Evolutionary conservation across 225 moss, liverwort and hornwort genomes (phyloP).

Genomic region (Marchantia paleacea): DNA sequence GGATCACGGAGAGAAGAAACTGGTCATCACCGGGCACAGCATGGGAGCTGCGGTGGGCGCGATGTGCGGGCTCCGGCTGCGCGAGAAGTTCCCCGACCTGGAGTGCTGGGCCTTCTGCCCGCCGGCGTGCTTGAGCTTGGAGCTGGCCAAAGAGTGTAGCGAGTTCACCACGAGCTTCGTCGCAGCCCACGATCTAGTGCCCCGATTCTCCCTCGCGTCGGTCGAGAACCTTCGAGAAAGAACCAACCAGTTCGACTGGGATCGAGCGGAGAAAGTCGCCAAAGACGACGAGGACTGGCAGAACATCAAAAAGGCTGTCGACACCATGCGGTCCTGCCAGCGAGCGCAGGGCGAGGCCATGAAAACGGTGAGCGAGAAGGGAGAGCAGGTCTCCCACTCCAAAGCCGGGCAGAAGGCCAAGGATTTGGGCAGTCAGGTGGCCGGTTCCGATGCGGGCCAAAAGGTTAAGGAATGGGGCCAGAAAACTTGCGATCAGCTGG

Average conservation of each 20-base stretch:
- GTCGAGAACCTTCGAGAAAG: conserved; percentile 62
- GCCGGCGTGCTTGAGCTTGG: conserved; percentile 75
- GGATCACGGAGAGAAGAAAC: conserved; percentile 44
- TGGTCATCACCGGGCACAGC: conserved; percentile 84
- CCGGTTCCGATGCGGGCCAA: conserved; percentile 21
- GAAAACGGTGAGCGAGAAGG: conserved; percentile 17
- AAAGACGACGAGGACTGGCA: conserved; percentile 66
- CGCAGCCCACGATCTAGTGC: conserved; percentile 73
- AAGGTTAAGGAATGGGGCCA: conserved; percentile 19
- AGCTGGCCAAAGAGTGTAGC: conserved; percentile 57
- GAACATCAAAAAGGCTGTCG: conserved; percentile 58
- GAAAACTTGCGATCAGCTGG: background rate
- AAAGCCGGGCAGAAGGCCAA: conserved; percentile 27
- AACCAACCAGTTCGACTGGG: conserved; percentile 77
- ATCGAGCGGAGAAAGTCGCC: conserved; percentile 58
- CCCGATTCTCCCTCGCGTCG: conserved; percentile 70
- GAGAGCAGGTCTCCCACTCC: background rate
- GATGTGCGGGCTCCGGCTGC: conserved; percentile 57
- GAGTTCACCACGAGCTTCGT: conserved; percentile 76
- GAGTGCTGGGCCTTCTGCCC: conserved; percentile 85
- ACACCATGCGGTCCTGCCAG: conserved; percentile 49
- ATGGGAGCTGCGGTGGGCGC: conserved; percentile 91
- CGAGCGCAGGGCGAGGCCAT: conserved; percentile 35
- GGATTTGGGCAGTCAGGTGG: conserved; percentile 18
- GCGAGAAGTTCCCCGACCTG: conserved; percentile 55